Evolutionary conservation across 305 asterid species (phyloP), one percentile per base, ranked within the genome.

Genomic region (Rubia peregrina): DNA sequence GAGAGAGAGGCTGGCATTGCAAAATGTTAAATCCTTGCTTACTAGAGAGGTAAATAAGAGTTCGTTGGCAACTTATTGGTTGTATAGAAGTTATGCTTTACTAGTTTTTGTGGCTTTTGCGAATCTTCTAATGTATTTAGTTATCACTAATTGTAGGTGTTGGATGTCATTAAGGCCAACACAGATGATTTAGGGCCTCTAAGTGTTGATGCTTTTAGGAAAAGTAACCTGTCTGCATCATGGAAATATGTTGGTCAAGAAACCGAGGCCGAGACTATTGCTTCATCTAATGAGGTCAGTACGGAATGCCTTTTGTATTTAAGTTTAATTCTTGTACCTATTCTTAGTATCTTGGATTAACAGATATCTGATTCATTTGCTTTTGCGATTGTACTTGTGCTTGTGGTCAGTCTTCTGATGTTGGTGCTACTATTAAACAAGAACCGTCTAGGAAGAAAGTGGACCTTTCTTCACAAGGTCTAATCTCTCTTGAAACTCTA

Each of bases 181-280:
- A 90, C 90, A 61, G 76, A 82, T 73, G 97, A 87, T 81, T 83
- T 86, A 83, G 98, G 95, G 71, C 91, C 95, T 59, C 78, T 88
- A 67, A 87, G 85, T 84, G 72, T 87, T 62, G 90, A 92, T 74
- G 85, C 85, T 77, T 81, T 90, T 72, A 78, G 87, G 71, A 94
- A 86, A 71, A 79, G 69, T 69, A 88, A 90, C 83, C 76, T 86
- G 74, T 87, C 98, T 69, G 87, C 92, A 60, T 90, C 98, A 14
- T 92, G 96, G 98, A 89, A 78, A 79, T 68, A 76, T 79, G 83
- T 69, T 69, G 91, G 84, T 79, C 81, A 71, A 62, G 86, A 85
- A 69, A 72, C 57, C 19, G 72, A 75, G 24, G 64, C 82, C 57
- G 84, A 78, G 70, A 68, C 65, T 71, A 79, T 75, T 74, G 83